Conservation (phyloP, 306 rosid species). For the Cajanus cajan region DNA sequence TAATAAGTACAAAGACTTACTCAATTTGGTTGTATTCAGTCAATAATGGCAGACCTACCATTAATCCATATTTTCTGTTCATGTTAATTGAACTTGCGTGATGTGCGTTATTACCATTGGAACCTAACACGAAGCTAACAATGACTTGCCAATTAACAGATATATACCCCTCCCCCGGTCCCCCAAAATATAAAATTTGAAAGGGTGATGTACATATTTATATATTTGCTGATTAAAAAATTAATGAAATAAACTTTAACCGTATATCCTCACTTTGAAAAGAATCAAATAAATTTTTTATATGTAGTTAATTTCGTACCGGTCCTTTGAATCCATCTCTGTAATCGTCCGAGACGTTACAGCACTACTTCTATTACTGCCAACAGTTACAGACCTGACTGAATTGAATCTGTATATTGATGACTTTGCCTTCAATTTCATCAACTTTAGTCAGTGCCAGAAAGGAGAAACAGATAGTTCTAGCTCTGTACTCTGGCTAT, state of each 20-base stretch:
- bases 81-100: background rate
- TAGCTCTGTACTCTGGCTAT: slow-evolving; percentile 24
- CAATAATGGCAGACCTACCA: slow-evolving; percentile 30
- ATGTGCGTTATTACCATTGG: background rate
- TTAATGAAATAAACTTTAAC: background rate
- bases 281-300: background rate
- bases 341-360: background rate
- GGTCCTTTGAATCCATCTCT: background rate
- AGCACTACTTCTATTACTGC: background rate
- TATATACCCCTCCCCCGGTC: too few species aligned
- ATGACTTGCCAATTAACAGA: background rate
- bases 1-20: slow-evolving; percentile 16
- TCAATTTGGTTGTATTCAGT: slow-evolving; percentile 23
- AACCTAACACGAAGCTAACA: background rate
- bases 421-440: slow-evolving; percentile 20
- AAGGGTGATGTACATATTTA: background rate
- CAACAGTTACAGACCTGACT: slow-evolving; percentile 14
- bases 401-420: background rate
- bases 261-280: background rate
- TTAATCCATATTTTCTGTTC: background rate
- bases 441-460: slow-evolving; percentile 30
- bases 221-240: background rate
- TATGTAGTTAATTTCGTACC: slow-evolving; percentile 13
- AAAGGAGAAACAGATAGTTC: slow-evolving; percentile 26
- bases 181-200: background rate